Evolutionary conservation across 345 rosid genomes (phyloP), one percentile per base, ranked within the genome.

Genomic region (Pelargonium nanum): DNA sequence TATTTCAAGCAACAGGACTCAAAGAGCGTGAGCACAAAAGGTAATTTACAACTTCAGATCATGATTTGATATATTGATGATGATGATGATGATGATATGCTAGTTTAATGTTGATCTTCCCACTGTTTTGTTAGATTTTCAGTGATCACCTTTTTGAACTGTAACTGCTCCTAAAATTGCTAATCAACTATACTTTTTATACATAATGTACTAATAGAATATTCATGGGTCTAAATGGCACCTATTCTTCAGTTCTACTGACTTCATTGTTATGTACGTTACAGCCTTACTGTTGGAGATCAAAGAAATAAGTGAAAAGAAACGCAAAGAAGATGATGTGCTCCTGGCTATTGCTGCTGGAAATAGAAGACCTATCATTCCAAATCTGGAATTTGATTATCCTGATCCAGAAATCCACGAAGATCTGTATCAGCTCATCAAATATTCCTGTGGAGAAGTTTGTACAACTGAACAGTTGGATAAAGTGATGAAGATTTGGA

Each of bases 1-100:
- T 93, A 87, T 80, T 89, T 93, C 80, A 93, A 87, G 81, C 99
- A 93, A 75, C 99, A 93, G 70, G 97, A 93, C 58, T 78, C 88
- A 17, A 93, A 87, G 85, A 87, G 87, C 78, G 76, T 85, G 83
- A 81, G 94, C 81, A 80, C 85, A 13, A 93, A 93, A 89, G 96
- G 98, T 93, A 73, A 67, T 61, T 22, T 59, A 19, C 22, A 28
- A 55, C 71, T 62, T 55, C 51, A 19, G 53, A 62, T 53, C 12
- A 59, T 22, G 26, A 22, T 53, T 6, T 22, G n/a, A n/a, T n/a
- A n/a, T n/a, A n/a, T n/a, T n/a, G n/a, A 34, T 34, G 12, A 3
- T 34, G 1, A 34, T 34, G 12, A 34, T 9, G 45, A 15, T 4
- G 13, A 34, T 34, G 6, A 10, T 34, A 1, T 34, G 1, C 45